Evolutionary conservation across 768 basidiomycete species (phyloP).

Genomic region (Phanerochaete sordida): DNA sequence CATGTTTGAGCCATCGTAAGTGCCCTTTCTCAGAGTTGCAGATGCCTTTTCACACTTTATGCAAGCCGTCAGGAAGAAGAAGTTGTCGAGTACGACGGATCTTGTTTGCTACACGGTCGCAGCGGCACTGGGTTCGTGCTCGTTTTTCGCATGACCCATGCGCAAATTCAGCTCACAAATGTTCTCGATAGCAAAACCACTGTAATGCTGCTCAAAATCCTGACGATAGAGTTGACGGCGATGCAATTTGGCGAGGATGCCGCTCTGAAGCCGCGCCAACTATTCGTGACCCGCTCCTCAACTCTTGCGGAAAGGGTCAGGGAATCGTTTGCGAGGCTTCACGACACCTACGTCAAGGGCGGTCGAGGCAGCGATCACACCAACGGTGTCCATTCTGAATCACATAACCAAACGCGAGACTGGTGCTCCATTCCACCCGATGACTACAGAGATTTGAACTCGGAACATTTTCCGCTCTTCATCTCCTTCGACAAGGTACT

Average conservation of each 20-base stretch:
- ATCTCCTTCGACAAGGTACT: conserved; percentile 58
- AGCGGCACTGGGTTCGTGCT: conserved; percentile 66
- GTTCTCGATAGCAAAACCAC: conserved; percentile 58
- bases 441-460: conserved; percentile 51
- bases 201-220: conserved; percentile 74
- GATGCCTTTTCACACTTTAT: neutral
- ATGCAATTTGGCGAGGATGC: conserved; percentile 31
- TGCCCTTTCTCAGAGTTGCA: neutral
- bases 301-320: conserved; percentile 68
- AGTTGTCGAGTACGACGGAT: conserved; percentile 56
- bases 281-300: conserved; percentile 71
- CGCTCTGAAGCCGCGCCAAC: conserved; percentile 50
- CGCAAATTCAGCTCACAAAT: neutral
- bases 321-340: conserved; percentile 54
- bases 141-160: too few species aligned
- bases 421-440: conserved; percentile 38
- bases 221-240: conserved; percentile 59
- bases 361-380: neutral
- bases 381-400: too few species aligned
- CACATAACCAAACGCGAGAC: too few species aligned
- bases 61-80: conserved; percentile 44
- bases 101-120: conserved; percentile 65
- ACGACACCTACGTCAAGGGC: conserved; percentile 32
- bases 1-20: conserved; percentile 27
- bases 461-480: conserved; percentile 67